Percentiles rank a stretch among this genome's conserved stretches.
Evolutionary conservation across 257 asterid genomes (phyloP).

Genomic region (Cruciata laevipes): DNA sequence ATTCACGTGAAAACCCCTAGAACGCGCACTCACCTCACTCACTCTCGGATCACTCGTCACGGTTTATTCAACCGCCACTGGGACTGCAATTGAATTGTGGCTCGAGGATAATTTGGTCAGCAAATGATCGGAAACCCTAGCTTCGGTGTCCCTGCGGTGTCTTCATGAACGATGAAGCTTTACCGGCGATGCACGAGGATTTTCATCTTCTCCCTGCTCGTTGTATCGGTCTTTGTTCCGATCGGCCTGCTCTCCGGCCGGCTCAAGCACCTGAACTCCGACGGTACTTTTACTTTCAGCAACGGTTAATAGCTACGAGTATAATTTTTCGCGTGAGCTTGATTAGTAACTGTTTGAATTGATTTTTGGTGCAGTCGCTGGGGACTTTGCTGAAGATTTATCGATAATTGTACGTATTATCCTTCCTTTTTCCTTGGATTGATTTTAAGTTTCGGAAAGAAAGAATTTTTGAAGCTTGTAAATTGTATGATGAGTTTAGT

Average conservation of each 20-base stretch:
- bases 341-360: conserved; percentile 13
- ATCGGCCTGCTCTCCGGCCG: conserved; percentile 50
- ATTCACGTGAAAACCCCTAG: conserved; percentile 19
- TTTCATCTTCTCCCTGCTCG: conserved; percentile 76
- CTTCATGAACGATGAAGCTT: conserved; percentile 62
- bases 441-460: not conserved
- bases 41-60: not conserved
- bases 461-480: not conserved
- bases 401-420: conserved; percentile 56
- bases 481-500: not conserved
- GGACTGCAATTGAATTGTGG: not conserved
- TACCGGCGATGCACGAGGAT: conserved; percentile 69
- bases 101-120: not conserved
- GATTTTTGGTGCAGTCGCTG: conserved; percentile 44
- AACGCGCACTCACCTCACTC: not conserved
- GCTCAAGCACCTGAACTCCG: conserved; percentile 50
- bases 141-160: not conserved
- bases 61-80: conserved; percentile 7
- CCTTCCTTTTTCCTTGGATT: not conserved
- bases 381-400: conserved; percentile 62
- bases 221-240: conserved; percentile 55
- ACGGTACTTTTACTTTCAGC: conserved; percentile 31
- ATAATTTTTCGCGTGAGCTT: no score
- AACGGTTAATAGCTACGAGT: not conserved
- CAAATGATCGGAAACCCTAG: conserved; percentile 20